phyloP scores from a whole-genome alignment of 148 eudicot genomes.

The Oxyria digyna region DNA sequence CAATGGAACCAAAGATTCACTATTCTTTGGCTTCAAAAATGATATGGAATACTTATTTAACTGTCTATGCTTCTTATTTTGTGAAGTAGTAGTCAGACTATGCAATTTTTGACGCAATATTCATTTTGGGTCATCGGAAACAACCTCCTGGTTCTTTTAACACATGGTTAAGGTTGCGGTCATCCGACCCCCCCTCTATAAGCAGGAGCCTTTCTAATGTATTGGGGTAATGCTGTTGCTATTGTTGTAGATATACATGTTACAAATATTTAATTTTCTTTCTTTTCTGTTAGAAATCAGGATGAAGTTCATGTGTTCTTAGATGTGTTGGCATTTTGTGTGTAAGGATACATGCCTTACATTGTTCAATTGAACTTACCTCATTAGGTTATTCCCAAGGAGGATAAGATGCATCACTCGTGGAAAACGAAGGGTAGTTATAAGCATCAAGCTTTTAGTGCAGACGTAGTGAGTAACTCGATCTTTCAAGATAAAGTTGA shows the following conservation, averaged over 20 bases:
- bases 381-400: constrained; percentile 52
- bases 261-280: not conserved
- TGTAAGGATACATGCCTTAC: not conserved
- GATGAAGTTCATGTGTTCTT: not conserved
- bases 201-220: no score
- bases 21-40: no score
- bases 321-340: not conserved
- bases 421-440: constrained; percentile 24
- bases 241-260: not conserved
- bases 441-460: constrained; percentile 20
- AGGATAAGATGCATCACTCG: constrained; percentile 25
- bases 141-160: no score
- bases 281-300: not conserved
- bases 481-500: constrained; percentile 5
- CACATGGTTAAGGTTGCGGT: no score
- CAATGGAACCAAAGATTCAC: no score
- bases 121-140: no score
- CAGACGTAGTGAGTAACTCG: constrained; percentile 14
- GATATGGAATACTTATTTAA: no score
- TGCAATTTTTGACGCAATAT: no score
- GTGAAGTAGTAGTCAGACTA: no score
- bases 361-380: constrained; percentile 8
- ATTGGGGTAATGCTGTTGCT: no score
- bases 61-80: no score
- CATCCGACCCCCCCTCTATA: no score